These are phyloP conservation scores for Torulaspora pretoriensis DNA, from an alignment of 1,139 yeast genomes.

Conservation along the genomic window DNA sequence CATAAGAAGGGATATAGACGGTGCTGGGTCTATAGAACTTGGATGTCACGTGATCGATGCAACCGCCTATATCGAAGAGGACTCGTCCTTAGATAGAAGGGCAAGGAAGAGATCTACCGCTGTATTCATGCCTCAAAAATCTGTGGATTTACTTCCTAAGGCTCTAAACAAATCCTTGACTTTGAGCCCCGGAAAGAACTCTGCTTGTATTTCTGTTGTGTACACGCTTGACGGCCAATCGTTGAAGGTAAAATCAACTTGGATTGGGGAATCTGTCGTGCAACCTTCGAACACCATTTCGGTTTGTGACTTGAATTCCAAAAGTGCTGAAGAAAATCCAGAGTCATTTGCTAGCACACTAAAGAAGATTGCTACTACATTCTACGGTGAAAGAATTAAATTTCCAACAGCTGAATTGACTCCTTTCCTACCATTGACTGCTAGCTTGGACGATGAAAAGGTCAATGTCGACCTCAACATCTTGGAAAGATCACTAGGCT, in stretches of 20 bases:
- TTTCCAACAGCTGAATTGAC: slow-evolving; percentile 46
- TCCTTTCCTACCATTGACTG: slow-evolving; percentile 64
- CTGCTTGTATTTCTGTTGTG: slow-evolving; percentile 73
- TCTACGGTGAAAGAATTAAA: slow-evolving; percentile 66
- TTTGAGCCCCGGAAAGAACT: slow-evolving; percentile 56
- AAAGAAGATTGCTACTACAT: slow-evolving; percentile 48
- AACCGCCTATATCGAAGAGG: slow-evolving; percentile 63
- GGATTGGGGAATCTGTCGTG: slow-evolving; percentile 71
- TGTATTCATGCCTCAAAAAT: slow-evolving; percentile 83
- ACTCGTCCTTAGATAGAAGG: slow-evolving; percentile 78
- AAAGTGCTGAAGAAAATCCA: slow-evolving; percentile 36
- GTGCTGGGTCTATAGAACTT: slow-evolving; percentile 56
- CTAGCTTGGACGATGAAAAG: slow-evolving; percentile 81
- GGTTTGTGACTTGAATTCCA: slow-evolving; percentile 36
- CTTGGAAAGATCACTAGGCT: slow-evolving; percentile 58
- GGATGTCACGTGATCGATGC: slow-evolving; percentile 74
- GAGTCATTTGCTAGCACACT: slow-evolving; percentile 26
- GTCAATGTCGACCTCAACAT: slow-evolving; percentile 69
- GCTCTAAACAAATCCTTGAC: slow-evolving; percentile 57
- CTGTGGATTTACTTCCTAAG: slow-evolving; percentile 64
- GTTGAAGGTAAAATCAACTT: slow-evolving; percentile 70
- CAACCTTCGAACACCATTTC: slow-evolving; percentile 49
- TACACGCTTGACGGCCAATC: slow-evolving; percentile 74
- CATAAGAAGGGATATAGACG: slow-evolving; percentile 48
- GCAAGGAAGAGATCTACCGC: slow-evolving; percentile 88